Conservation (phyloP, 2,329 filamentous ascomycete species). For the Arthrocladium fulminans region DNA sequence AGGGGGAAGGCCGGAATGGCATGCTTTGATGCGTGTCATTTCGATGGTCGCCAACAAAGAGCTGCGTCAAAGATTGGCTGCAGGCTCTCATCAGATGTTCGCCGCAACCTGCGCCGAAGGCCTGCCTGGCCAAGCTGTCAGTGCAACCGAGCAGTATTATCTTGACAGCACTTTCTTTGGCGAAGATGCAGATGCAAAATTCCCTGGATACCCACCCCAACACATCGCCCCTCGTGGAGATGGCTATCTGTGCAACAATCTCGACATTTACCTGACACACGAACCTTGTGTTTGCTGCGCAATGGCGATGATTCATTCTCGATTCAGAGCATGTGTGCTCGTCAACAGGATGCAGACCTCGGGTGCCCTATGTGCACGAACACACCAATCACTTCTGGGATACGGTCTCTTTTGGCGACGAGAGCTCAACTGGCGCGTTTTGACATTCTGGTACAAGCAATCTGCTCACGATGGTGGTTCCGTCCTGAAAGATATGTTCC, state of each 20-base stretch:
- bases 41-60: constrained; percentile 36
- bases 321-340: constrained; percentile 81
- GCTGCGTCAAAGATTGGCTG: constrained; percentile 24
- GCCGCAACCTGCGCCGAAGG: constrained; percentile 21
- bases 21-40: constrained; percentile 38
- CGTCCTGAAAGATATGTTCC: constrained; percentile 15
- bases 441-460: constrained; percentile 40
- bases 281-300: constrained; percentile 95
- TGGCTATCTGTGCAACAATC: constrained; percentile 86
- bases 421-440: constrained; percentile 43
- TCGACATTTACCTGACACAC: constrained; percentile 90
- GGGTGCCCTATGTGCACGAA: constrained; percentile 64
- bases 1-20: constrained; percentile 37
- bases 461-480: constrained; percentile 14
- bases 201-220: constrained; percentile 4
- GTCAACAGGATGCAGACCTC: constrained; percentile 67
- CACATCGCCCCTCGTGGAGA: constrained; percentile 45
- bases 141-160: constrained; percentile 19
- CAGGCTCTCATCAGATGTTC: constrained; percentile 20
- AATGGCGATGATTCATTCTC: constrained; percentile 90
- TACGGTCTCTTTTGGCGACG: constrained; percentile 59
- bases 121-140: constrained; percentile 21
- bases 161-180: constrained; percentile 4
- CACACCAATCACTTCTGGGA: constrained; percentile 29
- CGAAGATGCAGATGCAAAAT: constrained; percentile 4